Conservation (phyloP, 2,329 filamentous ascomycete genomes). For the Pestalotiopsis sp. region DNA sequence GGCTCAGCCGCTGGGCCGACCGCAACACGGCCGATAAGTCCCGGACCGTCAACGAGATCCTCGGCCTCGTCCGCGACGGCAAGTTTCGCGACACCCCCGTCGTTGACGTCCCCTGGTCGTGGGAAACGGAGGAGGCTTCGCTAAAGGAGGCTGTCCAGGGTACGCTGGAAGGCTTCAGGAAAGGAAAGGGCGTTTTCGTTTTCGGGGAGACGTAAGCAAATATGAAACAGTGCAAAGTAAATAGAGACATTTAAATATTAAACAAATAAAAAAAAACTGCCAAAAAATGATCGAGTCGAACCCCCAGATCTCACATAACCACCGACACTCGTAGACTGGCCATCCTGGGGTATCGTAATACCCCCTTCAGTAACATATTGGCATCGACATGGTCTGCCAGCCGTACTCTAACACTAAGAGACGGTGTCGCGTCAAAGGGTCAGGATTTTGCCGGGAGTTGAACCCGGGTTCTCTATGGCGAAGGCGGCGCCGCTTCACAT, state of each 20-base stretch:
- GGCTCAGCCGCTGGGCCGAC: conserved; percentile 90
- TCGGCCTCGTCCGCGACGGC: conserved; percentile 73
- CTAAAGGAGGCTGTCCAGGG: conserved; percentile 78
- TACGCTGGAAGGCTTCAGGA: conserved; percentile 81
- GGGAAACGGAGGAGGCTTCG: conserved; percentile 72
- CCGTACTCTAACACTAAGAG: no score
- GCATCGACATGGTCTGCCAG: no score
- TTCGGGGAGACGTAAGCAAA: conserved; percentile 63
- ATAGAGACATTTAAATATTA: not conserved
- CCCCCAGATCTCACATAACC: no score
- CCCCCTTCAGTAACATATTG: no score
- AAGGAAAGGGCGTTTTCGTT: conserved; percentile 88
- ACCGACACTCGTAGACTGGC: no score
- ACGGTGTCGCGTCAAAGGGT: no score
- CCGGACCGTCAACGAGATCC: conserved; percentile 81
- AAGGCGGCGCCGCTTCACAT: no score
- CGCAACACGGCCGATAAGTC: conserved; percentile 73
- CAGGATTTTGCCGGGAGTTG: no score
- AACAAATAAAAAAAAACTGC: no score
- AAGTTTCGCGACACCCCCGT: conserved; percentile 84
- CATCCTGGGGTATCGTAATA: no score
- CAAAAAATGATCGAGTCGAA: no score
- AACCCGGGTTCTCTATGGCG: no score
- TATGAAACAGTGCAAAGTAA: not conserved
- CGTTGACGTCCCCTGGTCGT: conserved; percentile 81